Base-by-base conservation (phyloP, 179 eudicot genomes). In the Pouteria campechiana region DNA sequence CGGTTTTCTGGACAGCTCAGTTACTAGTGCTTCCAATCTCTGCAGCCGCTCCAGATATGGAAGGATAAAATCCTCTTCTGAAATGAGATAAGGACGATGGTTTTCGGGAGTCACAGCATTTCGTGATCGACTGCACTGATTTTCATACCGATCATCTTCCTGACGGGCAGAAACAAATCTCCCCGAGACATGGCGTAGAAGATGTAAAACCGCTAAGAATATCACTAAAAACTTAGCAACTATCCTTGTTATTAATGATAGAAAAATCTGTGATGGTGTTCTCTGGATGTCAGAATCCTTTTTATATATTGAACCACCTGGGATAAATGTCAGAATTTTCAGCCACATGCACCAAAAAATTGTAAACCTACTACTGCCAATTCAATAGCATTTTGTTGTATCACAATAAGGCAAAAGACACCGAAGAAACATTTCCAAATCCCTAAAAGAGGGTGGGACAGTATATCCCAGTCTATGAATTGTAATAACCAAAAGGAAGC, bases 11-110 rank as follows among this genome's bases (percentile, higher is more conserved):
- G 66, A 18, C 41, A 90, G 84, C 46, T 86, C 93, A 41, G 81
- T 57, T 25, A 90, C 93, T 36, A 69, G 17, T 34, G 60, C 46
- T 65, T 90, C 98, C 55, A 90, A 59, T 46, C 66, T 70, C 51
- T 76, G 78, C 69, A 90, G 72, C 63, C 84, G 76, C 65, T 90
- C 52, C 73, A 76, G 72, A 54, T 86, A 89, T 5, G 89, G 90
- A 53, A 61, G 60, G 39, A 90, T 74, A 46, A 67, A 32, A 27
- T 70, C 74, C 43, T 64, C 63, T 19, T 68, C 66, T 44, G 55
- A 49, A 37, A 56, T 44, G 19, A 23, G 51, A 29, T 53, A 44
- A 54, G 46, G 21, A 7, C 30, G 19, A 31, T 41, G 64, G 21
- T 52, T 63, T 43, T 65, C 54, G 13, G 65, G 56, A 39, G 54